A percentile compares a stretch with the other conserved stretches of the same genome.
Conservation (phyloP, 768 basidiomycete species). For the Serendipita indica region DNA sequence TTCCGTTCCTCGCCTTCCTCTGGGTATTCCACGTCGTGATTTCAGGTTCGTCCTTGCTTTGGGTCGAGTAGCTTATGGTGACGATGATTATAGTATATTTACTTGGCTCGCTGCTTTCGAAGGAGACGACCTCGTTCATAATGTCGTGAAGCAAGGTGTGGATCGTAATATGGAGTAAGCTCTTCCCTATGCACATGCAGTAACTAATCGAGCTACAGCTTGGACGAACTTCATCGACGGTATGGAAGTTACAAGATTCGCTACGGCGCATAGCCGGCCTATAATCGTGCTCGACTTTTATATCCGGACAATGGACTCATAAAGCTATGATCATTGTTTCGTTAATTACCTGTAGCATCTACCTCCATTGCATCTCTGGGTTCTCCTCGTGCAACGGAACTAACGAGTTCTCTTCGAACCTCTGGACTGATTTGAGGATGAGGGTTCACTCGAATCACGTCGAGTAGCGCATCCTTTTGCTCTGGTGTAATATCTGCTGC, state of each 20-base stretch:
- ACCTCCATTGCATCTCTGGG: conserved; percentile 22
- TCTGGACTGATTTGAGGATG: conserved; percentile 83
- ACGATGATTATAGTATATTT: background rate
- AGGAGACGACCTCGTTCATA: background rate
- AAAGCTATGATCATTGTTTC: background rate
- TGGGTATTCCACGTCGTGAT: background rate
- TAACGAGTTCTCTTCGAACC: conserved; percentile 78
- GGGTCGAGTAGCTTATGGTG: background rate
- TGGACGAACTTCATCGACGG: background rate
- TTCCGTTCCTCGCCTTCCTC: background rate
- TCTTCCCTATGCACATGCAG: background rate
- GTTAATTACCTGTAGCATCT: background rate
- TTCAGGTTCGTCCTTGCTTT: background rate
- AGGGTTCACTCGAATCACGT: conserved; percentile 72
- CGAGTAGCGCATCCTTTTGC: conserved; percentile 93
- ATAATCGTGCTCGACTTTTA: too few relatives aligned
- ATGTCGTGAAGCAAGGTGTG: background rate
- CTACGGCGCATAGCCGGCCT: background rate
- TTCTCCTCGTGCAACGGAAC: conserved; percentile 74
- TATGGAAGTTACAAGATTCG: background rate
- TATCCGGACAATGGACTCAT: too few relatives aligned
- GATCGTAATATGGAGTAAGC: conserved; percentile 5
- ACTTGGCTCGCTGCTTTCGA: conserved; percentile 6
- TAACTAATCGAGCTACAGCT: background rate
- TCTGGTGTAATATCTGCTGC: conserved; percentile 88